Percentiles rank a stretch among this genome's conserved stretches.
Conservation (phyloP, 208 protist species). For the Trypanosoma brucei region DNA sequence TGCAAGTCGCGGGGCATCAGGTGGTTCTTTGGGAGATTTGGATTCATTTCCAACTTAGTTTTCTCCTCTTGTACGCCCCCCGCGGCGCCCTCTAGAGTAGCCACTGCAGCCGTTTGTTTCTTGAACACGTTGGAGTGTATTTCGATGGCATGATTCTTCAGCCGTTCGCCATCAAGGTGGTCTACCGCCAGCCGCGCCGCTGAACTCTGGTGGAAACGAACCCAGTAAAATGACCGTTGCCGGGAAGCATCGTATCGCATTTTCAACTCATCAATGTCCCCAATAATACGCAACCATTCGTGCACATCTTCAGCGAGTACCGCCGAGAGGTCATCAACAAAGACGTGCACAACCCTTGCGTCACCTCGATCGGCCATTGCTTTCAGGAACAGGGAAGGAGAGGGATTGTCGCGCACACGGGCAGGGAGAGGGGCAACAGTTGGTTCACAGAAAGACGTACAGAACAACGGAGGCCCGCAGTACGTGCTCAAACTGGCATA, state of each 20-base stretch:
- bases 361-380: conserved; percentile 21
- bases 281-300: conserved; percentile 71
- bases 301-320: conserved; percentile 57
- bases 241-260: conserved; percentile 61
- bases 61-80: neutral
- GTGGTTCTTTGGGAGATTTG: conserved; percentile 58
- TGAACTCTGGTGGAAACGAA: conserved; percentile 37
- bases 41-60: conserved; percentile 4
- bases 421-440: too few relatives aligned
- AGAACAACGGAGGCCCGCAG: too few relatives aligned
- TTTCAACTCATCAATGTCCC: conserved; percentile 60
- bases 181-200: conserved; percentile 59
- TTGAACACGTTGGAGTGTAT: conserved; percentile 49
- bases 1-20: conserved; percentile 49
- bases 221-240: conserved; percentile 45
- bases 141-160: conserved; percentile 64
- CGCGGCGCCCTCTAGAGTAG: neutral
- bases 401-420: too few relatives aligned
- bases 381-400: neutral
- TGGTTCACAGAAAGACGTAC: too few relatives aligned
- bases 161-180: conserved; percentile 48
- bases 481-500: too few relatives aligned
- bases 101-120: conserved; percentile 1
- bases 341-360: conserved; percentile 50
- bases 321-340: conserved; percentile 30